phyloP scores from a whole-genome alignment of 1,284 basidiomycete species.

The Sporisorium sorghi region DNA sequence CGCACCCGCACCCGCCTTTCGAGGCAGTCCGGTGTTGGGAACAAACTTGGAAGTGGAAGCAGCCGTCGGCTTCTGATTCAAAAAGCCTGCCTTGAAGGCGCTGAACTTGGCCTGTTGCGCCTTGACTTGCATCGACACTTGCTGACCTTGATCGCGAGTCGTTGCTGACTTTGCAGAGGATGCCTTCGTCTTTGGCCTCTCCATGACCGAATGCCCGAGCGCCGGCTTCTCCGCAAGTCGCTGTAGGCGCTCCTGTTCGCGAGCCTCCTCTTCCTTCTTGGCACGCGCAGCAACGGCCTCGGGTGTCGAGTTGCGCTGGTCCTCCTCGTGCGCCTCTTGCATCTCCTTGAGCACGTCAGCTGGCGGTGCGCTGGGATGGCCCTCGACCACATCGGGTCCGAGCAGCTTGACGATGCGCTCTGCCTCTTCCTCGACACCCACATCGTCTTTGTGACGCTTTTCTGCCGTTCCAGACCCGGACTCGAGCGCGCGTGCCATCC shows the following conservation, averaged over 20 bases:
- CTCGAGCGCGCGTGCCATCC: conserved; percentile 14
- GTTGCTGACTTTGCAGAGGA: background rate
- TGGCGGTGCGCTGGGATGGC: conserved; percentile 56
- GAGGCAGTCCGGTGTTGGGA: conserved; percentile 13
- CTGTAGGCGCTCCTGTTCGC: conserved; percentile 19
- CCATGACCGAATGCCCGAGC: conserved; percentile 41
- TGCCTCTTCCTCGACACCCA: conserved; percentile 64
- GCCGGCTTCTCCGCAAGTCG: conserved; percentile 39
- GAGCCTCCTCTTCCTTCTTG: conserved; percentile 30
- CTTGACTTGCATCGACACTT: conserved; percentile 11
- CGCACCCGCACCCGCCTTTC: conserved; percentile 9
- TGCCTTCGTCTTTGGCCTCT: conserved; percentile 11
- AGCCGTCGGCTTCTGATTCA: conserved; percentile 39
- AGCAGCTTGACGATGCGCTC: conserved; percentile 62
- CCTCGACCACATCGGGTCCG: conserved; percentile 60
- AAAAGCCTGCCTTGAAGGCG: conserved; percentile 63
- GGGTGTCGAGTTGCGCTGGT: conserved; percentile 28
- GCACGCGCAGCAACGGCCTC: conserved; percentile 34
- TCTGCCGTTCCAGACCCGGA: conserved; percentile 36
- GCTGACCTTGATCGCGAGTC: conserved; percentile 5
- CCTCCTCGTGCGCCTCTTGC: conserved; percentile 45
- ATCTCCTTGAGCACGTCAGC: conserved; percentile 39
- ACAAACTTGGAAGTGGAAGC: conserved; percentile 18
- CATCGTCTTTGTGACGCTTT: conserved; percentile 55
- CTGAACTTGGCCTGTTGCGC: conserved; percentile 39